phyloP scores from a whole-genome alignment of 2,329 filamentous ascomycete genomes.

The Botrytis paeoniae region DNA sequence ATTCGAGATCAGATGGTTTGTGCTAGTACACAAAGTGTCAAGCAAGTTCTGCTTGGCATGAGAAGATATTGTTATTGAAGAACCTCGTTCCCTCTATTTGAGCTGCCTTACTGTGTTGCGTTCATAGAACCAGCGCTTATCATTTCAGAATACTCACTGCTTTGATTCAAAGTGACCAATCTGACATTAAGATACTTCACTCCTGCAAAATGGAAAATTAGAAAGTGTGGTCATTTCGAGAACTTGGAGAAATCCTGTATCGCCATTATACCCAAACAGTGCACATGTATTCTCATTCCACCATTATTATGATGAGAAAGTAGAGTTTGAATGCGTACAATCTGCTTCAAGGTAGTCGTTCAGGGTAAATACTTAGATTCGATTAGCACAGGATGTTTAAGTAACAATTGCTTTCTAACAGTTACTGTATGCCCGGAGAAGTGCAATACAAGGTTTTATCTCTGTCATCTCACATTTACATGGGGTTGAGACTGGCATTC shows the following conservation, averaged over 20 bases:
- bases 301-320: neutral
- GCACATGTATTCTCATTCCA: neutral
- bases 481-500: neutral
- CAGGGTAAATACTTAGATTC: neutral
- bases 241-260: neutral
- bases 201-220: neutral
- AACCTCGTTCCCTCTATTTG: neutral
- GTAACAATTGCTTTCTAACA: neutral
- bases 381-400: neutral
- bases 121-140: neutral
- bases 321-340: neutral
- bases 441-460: neutral
- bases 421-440: neutral
- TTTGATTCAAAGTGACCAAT: neutral
- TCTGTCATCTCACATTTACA: neutral
- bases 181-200: neutral
- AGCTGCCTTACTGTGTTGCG: fast-evolving
- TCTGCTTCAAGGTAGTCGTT: neutral
- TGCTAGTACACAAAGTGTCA: neutral
- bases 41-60: neutral
- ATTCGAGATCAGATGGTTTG: neutral
- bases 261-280: neutral
- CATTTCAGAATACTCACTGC: neutral
- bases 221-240: neutral
- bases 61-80: neutral